phyloP scores from a whole-genome alignment of 108 stramenopile genomes.

The Pseudonitzschia delicatissima region DNA sequence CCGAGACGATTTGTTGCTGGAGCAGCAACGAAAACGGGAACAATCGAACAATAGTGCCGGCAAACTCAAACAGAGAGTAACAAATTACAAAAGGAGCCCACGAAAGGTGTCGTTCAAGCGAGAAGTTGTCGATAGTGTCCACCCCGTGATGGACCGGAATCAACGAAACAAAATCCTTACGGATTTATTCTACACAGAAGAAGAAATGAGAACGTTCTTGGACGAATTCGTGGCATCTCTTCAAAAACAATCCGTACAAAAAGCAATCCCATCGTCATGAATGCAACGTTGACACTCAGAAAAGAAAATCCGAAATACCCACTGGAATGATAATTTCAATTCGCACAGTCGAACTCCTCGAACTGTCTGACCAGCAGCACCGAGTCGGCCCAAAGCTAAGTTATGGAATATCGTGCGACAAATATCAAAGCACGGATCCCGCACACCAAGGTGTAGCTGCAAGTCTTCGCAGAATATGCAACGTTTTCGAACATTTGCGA shows the following conservation, averaged over 20 bases:
- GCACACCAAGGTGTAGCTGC: too few species aligned
- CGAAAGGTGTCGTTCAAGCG: conserved; percentile 26
- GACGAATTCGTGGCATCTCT: conserved; percentile 26
- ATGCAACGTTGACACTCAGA: too few species aligned
- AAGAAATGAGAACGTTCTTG: conserved; percentile 22
- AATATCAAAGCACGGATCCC: too few species aligned
- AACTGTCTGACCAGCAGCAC: too few species aligned
- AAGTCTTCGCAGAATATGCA: too few species aligned
- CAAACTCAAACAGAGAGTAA: neutral
- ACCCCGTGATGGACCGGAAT: conserved; percentile 4
- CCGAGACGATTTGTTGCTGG: neutral
- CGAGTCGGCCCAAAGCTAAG: too few species aligned
- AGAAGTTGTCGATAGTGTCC: conserved; percentile 14
- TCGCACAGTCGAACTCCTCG: too few species aligned
- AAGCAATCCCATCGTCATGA: too few species aligned
- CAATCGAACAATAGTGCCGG: neutral
- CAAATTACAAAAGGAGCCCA: neutral
- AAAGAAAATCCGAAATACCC: too few species aligned
- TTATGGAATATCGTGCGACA: too few species aligned
- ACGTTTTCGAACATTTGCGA: too few species aligned
- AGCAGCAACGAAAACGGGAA: conserved; percentile 11
- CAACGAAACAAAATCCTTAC: neutral
- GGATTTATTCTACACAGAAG: conserved; percentile 19
- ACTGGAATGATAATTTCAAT: too few species aligned
- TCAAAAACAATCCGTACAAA: conserved; percentile 1